Base-by-base conservation (phyloP, 2,329 filamentous ascomycete species). In the Penicillium sp. region DNA sequence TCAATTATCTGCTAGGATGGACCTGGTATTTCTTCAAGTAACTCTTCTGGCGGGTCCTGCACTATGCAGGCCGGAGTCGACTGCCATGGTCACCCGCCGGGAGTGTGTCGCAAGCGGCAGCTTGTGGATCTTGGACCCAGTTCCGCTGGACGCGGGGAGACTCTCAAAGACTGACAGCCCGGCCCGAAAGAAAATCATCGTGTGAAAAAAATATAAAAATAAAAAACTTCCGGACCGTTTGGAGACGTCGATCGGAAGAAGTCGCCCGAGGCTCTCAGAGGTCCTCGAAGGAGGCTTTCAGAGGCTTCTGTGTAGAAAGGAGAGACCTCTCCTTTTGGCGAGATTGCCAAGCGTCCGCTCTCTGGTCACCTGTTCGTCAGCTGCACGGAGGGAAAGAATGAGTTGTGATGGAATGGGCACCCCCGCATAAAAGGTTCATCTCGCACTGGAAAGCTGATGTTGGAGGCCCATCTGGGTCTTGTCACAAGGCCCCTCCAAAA, bases 71-170 rank as follows among this genome's bases (percentile, higher is more conserved):
- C 33, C 38, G 18, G 34, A 38, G 24, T 33, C 9, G 25, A 47
- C 44, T 40, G 24, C 33, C 39, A 45, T 35, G 27, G 36, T 37
- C 43, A 12, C 38, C 46, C 36, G 9, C 43, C 38, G 29, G 29
- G 3, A 39, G 40, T 43, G 52, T 32, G 29, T 45, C 36, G 48
- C 45, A 47, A 51, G 41, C 50, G 50, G 50, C 43, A 33, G 39
- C 36, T n/a, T 26, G 45, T 37, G 35, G 34, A 38, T 27, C 35
- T 26, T 40, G 40, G 40, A 13, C 29, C 11, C 18, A 39, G 40
- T 44, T 40, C 41, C 32, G 37, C 39, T 38, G 36, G 12, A 40
- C 34, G 13, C 38, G 25, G 43, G 29, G 7, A 4, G 28, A 8
- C 36, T 25, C 9, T 13, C 33, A 43, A 12, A 36, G 33, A 3